phyloP scores from a whole-genome alignment of 75 land plant species.

The Isoetes taiwanensis region DNA sequence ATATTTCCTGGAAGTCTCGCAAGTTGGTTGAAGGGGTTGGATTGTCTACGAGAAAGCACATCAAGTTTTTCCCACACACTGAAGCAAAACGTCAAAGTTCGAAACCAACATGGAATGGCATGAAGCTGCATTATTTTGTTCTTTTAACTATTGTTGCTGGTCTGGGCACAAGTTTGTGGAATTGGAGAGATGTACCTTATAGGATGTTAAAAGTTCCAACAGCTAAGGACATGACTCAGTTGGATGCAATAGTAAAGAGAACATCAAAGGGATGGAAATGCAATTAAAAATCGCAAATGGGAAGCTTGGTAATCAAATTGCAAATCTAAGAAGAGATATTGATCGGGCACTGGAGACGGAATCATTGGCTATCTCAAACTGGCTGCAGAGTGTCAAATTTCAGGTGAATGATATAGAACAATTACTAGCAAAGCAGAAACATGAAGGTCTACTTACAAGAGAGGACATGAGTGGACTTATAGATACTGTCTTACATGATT shows the following conservation, averaged over 20 bases:
- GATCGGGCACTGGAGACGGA: not conserved
- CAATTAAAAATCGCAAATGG: not conserved
- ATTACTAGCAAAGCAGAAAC: not conserved
- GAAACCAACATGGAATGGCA: too few species aligned
- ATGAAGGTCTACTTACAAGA: not conserved
- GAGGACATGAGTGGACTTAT: not conserved
- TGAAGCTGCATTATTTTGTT: too few species aligned
- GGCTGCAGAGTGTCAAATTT: not conserved
- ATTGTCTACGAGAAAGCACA: too few species aligned
- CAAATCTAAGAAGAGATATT: not conserved
- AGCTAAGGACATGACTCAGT: not conserved
- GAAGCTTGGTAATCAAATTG: not conserved
- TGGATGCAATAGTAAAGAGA: not conserved
- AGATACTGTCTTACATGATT: not conserved
- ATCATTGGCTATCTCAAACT: not conserved
- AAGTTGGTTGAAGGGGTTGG: too few species aligned
- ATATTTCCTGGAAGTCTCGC: too few species aligned
- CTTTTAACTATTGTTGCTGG: slow-evolving; percentile 21
- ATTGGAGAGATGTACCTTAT: not conserved
- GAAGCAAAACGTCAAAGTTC: too few species aligned
- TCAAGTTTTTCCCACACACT: too few species aligned
- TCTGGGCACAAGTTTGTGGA: slow-evolving; percentile 27
- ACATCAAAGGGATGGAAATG: not conserved
- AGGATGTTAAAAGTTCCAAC: too few species aligned
- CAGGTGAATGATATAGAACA: not conserved